These are phyloP conservation scores for Penicillium sp. DNA, from an alignment of 2,329 filamentous ascomycete genomes.

Conservation along the genomic window DNA sequence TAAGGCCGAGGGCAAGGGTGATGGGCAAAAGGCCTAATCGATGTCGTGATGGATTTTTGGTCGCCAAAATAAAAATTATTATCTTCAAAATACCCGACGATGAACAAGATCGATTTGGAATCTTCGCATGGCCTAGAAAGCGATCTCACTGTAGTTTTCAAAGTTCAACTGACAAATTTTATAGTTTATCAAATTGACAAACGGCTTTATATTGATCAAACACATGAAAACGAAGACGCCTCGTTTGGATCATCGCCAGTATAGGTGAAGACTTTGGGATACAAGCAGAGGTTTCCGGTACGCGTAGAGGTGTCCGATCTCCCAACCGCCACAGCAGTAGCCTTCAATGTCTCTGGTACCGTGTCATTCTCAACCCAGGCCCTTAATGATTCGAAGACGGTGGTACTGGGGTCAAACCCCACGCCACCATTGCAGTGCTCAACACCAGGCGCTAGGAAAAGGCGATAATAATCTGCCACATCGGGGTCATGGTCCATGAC, in stretches of 20 bases:
- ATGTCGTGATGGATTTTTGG: slow-evolving; percentile 15
- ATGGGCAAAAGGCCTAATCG: slow-evolving; percentile 37
- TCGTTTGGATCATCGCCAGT: background rate
- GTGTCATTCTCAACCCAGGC: slow-evolving; percentile 4
- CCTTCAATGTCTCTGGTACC: background rate
- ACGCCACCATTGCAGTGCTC: slow-evolving; percentile 40
- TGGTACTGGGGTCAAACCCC: slow-evolving; percentile 17
- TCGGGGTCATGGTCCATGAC: slow-evolving; percentile 32
- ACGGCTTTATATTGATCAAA: background rate
- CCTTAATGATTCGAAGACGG: background rate
- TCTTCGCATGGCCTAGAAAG: background rate
- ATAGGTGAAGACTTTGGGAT: background rate
- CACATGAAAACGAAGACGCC: background rate
- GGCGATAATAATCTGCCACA: slow-evolving; percentile 40
- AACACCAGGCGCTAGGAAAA: slow-evolving; percentile 46
- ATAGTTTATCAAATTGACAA: too few species aligned
- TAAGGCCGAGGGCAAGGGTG: slow-evolving; percentile 61
- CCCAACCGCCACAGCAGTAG: background rate
- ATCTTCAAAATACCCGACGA: background rate
- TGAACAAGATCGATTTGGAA: background rate
- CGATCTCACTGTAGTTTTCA: too few species aligned
- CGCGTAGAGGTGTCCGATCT: background rate
- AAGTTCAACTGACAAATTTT: too few species aligned
- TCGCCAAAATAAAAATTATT: slow-evolving; percentile 8
- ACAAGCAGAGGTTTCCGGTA: background rate